Evolutionary conservation across 768 basidiomycete species (phyloP).

Genomic region (Pilatotrama ljubarskyi): DNA sequence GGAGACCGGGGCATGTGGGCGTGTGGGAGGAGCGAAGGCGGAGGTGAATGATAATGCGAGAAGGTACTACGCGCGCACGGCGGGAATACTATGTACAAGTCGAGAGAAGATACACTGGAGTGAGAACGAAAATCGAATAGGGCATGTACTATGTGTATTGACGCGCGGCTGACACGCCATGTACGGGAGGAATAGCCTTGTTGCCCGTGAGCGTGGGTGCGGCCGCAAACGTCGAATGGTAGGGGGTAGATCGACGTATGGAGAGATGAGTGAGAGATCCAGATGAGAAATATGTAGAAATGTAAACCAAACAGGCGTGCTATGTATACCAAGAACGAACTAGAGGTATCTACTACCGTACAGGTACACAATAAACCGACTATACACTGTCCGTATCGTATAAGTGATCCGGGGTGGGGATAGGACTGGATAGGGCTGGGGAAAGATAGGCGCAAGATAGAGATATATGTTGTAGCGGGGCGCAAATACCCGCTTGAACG

Average conservation of each 20-base stretch:
- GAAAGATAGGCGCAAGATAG: background rate
- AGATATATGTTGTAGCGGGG: too few species aligned
- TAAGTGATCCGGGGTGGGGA: slow-evolving; percentile 11
- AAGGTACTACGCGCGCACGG: slow-evolving; percentile 13
- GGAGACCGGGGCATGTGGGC: background rate
- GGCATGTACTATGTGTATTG: slow-evolving; percentile 19
- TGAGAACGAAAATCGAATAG: slow-evolving; percentile 2
- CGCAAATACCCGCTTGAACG: background rate
- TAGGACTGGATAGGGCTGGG: background rate
- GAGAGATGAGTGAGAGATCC: background rate
- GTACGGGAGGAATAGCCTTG: background rate
- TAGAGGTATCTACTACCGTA: slow-evolving; percentile 24
- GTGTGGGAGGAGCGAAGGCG: background rate
- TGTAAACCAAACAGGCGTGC: slow-evolving; percentile 14
- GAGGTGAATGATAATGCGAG: slow-evolving; percentile 1
- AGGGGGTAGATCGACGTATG: background rate
- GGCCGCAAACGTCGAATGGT: background rate
- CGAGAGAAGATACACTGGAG: slow-evolving; percentile 14
- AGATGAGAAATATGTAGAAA: background rate
- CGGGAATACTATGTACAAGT: slow-evolving; percentile 17
- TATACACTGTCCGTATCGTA: slow-evolving; percentile 23
- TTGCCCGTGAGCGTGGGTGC: background rate
- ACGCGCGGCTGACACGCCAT: background rate
- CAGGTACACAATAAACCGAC: slow-evolving; percentile 22
- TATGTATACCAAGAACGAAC: slow-evolving; percentile 21